Percentiles rank a stretch among this genome's conserved stretches.
These are phyloP conservation scores for Trametes gibbosa DNA, from an alignment of 768 basidiomycete species.

Conservation along the genomic window DNA sequence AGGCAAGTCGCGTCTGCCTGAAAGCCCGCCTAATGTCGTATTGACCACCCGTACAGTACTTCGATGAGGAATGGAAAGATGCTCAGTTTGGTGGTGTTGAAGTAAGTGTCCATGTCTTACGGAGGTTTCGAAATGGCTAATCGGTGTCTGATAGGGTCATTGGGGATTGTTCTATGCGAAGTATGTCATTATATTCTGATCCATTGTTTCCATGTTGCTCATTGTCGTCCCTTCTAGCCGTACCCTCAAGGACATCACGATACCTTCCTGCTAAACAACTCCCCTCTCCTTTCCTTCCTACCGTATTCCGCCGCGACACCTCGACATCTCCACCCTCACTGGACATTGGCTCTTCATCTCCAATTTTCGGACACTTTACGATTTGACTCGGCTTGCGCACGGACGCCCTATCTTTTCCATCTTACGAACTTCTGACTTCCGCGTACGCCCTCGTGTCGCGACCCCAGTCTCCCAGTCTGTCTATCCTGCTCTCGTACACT, in stretches of 20 bases:
- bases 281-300: neutral
- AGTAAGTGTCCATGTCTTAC: constrained; percentile 26
- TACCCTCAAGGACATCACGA: constrained; percentile 66
- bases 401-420: constrained; percentile 3
- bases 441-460: too few relatives aligned
- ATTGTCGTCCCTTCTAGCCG: constrained; percentile 41
- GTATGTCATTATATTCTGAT: constrained; percentile 32
- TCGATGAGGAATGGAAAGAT: constrained; percentile 64
- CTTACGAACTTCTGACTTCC: constrained; percentile 5
- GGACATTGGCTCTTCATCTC: neutral
- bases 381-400: neutral
- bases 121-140: neutral
- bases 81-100: constrained; percentile 78
- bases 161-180: constrained; percentile 70
- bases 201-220: neutral
- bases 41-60: constrained; percentile 43
- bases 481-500: neutral
- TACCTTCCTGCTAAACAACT: constrained; percentile 50
- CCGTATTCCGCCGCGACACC: constrained; percentile 1
- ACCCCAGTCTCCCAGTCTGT: neutral
- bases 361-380: neutral
- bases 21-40: neutral
- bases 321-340: neutral
- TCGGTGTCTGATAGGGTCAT: constrained; percentile 36
- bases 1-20: constrained; percentile 39